Base-by-base conservation (phyloP, 805 yeast species). In the Danielia reshetovae region DNA sequence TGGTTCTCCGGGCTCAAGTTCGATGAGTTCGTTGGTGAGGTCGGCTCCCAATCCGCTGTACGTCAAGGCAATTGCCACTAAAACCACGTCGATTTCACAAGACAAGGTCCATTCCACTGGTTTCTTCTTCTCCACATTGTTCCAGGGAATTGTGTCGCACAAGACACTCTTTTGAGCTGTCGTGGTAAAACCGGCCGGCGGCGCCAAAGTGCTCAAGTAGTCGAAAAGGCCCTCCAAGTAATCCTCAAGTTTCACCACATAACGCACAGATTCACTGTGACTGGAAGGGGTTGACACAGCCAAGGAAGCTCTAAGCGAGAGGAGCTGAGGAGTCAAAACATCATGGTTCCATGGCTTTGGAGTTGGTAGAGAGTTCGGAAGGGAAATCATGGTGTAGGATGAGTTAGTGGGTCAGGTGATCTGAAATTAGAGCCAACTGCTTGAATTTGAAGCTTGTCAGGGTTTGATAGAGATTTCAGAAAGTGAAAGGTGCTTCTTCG, bases 31-130 rank as follows among this genome's bases (percentile, higher is more conserved):
- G 39, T 60, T 57, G 11, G 55, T 49, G 29, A 63, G 40, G 29
- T 62, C 64, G 8, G 67, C 57, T 1, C 68, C 72, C 4, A 67
- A 46, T 23, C 49, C 40, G 7, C 52, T 49, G 36, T 65, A 65
- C 8, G 52, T 38, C 19, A 64, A 51, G 0, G 63, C 38, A 5
- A 52, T 39, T 0, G 70, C 40, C 0, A 56, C 30, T 1, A 59
- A 19, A 2, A 48, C 39, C 9, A 52, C 39, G 30, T 58, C 58
- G 7, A 65, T 39, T 36, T 67, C 73, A 25, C 55, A 36, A 7
- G 42, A 32, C 12, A 67, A 40, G 7, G 49, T 46, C 72, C 72
- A 67, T 4, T 36, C 16, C 21, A 30, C n/a, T 7, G 16, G 25
- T 18, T 10, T 12, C 13, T 24, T 15, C 15, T 30, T 13, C 4